Conservation (phyloP, 371 early-diverging fungal species). For the Blakeslea trispora region DNA sequence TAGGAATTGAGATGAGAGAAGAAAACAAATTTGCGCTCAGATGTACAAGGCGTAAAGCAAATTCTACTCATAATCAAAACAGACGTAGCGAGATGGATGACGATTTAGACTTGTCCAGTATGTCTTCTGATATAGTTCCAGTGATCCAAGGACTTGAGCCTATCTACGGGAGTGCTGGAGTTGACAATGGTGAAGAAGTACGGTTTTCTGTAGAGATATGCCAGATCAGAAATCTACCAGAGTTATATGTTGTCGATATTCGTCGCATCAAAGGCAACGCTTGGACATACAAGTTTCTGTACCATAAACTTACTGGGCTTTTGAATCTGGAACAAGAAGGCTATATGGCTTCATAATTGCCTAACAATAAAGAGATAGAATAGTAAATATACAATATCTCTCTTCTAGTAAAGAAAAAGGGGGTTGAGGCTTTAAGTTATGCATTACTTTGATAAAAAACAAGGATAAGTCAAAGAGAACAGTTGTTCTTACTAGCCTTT, state of each 20-base stretch:
- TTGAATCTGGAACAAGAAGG: constrained; percentile 55
- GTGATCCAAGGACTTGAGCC: constrained; percentile 63
- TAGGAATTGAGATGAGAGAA: constrained; percentile 71
- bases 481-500: no score
- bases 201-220: constrained; percentile 85
- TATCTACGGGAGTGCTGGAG: constrained; percentile 89
- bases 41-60: constrained; percentile 4
- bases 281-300: constrained; percentile 90
- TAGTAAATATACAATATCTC: no score
- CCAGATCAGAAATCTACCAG: constrained; percentile 80
- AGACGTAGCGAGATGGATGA: constrained; percentile 1
- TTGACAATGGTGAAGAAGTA: constrained; percentile 83
- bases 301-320: constrained; percentile 67
- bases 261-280: constrained; percentile 84
- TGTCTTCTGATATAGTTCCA: neutral
- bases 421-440: no score
- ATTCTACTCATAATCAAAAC: neutral
- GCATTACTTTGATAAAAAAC: no score
- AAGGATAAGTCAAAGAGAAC: no score
- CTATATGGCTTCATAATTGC: constrained; percentile 14
- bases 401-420: no score
- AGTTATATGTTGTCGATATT: constrained; percentile 85
- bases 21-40: constrained; percentile 1
- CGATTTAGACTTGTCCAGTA: constrained; percentile 5
- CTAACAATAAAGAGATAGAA: no score